Base-by-base conservation (phyloP, 352 stramenopile species). In the Phytophthora capsici region DNA sequence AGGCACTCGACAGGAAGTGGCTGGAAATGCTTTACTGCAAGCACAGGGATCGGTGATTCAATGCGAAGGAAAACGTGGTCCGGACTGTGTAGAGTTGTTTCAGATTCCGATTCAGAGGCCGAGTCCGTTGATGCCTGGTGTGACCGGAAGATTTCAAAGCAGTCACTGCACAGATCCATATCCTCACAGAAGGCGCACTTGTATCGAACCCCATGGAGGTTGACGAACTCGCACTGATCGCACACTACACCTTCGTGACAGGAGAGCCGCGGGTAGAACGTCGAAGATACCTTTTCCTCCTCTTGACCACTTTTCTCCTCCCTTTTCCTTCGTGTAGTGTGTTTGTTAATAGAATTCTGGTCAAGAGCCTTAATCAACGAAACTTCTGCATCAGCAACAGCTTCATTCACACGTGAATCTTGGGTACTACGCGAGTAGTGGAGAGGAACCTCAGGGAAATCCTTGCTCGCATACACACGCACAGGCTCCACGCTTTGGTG, bases 151-250 rank as follows among this genome's bases (percentile, higher is more conserved):
- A 73, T 53, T 22, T 77, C 79, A 60, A 79, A 92, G 60, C 86
- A 94, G 4, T 61, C 38, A 6, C 63, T 82, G 47, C 86, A 94
- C 7, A 94, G 67, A 55, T 94, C 86, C 57, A 87, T 84, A 51
- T 94, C 83, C 19, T 69, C 73, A 49, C 86, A 94, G 26, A 83
- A 80, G 1, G 71, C 78, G 45, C 86, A 94, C 63, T 94, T 94
- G 69, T 90, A 94, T 7, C 86, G 76, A 14, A 84, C 28, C 4
- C 70, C 69, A 14, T 72, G 46, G 34, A 94, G 82, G 36, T 92
- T 85, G 17, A 73, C 74, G 17, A 72, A 70, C 48, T 83, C 71
- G 56, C 86, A 94, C 23, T 81, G 78, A 43, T 94, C 84, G 47
- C 86, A 94, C 17, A 86, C 79, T 7, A 94, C 81, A 19, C 84